A percentile compares a stretch with the other conserved stretches of the same genome.
These are phyloP conservation scores for Fomitopsis pinicola DNA, from an alignment of 1,284 basidiomycete genomes.

Conservation along the genomic window DNA sequence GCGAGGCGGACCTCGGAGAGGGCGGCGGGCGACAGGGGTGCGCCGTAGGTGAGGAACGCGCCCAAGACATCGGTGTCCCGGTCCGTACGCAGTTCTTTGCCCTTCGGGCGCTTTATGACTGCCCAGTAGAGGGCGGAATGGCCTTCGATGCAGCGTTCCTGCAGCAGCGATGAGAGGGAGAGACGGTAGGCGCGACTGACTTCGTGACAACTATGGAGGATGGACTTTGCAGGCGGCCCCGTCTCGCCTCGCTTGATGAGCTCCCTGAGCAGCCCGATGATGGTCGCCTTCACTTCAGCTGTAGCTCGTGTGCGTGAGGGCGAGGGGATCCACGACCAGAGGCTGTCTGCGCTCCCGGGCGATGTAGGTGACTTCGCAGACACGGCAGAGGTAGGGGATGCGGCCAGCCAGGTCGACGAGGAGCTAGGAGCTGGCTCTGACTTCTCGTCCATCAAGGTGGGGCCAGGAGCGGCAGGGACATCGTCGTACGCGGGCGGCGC, in stretches of 20 bases:
- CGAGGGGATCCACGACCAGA: slow-evolving; percentile 18
- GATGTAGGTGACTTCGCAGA: slow-evolving; percentile 1
- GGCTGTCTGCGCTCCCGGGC: slow-evolving; percentile 7
- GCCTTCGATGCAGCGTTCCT: slow-evolving; percentile 58
- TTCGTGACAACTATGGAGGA: slow-evolving; percentile 43
- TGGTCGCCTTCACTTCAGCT: slow-evolving; percentile 22
- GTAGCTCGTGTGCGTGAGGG: slow-evolving; percentile 14
- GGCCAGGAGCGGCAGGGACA: slow-evolving; percentile 8
- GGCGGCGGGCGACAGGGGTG: slow-evolving; percentile 44
- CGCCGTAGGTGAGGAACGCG: slow-evolving; percentile 47
- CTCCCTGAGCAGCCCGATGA: slow-evolving; percentile 24
- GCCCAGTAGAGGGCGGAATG: slow-evolving; percentile 69
- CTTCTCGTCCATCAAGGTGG: slow-evolving; percentile 1
- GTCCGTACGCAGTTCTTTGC: slow-evolving; percentile 16
- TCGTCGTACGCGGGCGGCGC: slow-evolving; percentile 29
- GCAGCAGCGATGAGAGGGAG: slow-evolving; percentile 44
- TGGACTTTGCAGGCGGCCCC: slow-evolving; percentile 16
- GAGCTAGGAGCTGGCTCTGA: not conserved
- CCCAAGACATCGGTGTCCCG: slow-evolving; percentile 32
- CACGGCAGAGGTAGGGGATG: slow-evolving; percentile 1
- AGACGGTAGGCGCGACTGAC: slow-evolving; percentile 38
- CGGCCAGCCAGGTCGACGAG: not conserved
- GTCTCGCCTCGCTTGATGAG: slow-evolving; percentile 25
- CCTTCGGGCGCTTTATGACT: slow-evolving; percentile 40
- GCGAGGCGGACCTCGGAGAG: slow-evolving; percentile 60